Percentiles rank a stretch among this genome's conserved stretches.
Conservation (phyloP, 805 yeast genomes). For the Maudiozyma bulderi region DNA sequence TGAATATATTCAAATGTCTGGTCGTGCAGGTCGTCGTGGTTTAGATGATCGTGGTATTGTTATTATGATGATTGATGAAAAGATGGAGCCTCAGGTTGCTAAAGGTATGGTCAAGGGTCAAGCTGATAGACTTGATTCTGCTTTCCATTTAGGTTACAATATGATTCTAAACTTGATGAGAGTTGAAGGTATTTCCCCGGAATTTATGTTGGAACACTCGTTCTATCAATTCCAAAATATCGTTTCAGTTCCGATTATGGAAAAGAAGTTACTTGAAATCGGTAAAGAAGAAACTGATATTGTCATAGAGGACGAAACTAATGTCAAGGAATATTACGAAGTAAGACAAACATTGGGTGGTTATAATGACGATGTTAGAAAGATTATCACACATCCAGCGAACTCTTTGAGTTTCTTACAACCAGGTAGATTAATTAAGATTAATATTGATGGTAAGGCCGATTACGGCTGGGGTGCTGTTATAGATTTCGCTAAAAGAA, state of each 20-base stretch:
- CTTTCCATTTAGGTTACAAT: conserved; percentile 94
- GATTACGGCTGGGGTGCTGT: conserved; percentile 98
- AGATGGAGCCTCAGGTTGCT: conserved; percentile 98
- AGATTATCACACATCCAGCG: conserved; percentile 85
- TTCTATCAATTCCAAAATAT: conserved; percentile 94
- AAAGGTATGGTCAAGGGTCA: conserved; percentile 99
- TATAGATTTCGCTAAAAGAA: conserved; percentile 63
- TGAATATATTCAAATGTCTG: conserved; percentile 98
- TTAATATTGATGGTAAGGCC: conserved; percentile 41
- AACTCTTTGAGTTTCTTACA: conserved; percentile 75
- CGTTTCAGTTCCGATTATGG: conserved; percentile 79
- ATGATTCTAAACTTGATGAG: conserved; percentile 94
- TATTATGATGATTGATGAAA: conserved; percentile 98
- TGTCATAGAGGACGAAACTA: conserved; percentile 61
- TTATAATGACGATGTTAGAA: conserved; percentile 68
- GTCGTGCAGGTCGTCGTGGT: conserved; percentile 99
- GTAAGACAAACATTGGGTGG: conserved; percentile 58
- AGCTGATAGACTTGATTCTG: conserved; percentile 94
- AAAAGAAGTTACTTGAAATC: conserved; percentile 49
- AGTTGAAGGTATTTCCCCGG: conserved; percentile 97
- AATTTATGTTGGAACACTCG: conserved; percentile 89
- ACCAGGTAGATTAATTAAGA: conserved; percentile 75
- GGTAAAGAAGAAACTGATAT: conserved; percentile 40
- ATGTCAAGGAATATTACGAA: conserved; percentile 75
- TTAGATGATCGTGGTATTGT: conserved; percentile 98